phyloP scores from a whole-genome alignment of 139 green algal species.

The Coelastrella sp. region DNA sequence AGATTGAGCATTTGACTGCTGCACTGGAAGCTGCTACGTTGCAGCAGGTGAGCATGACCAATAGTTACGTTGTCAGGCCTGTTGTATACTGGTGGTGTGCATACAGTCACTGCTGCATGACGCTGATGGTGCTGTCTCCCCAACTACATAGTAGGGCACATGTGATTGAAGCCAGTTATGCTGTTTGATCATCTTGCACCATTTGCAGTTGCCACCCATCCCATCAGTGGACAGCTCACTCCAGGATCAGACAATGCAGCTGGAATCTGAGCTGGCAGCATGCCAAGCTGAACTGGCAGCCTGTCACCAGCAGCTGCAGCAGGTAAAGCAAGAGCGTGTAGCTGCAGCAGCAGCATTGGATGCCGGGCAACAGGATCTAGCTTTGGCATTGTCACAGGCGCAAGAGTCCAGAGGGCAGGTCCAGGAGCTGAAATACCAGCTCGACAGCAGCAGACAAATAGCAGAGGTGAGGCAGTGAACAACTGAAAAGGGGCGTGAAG shows the following conservation, averaged over 20 bases:
- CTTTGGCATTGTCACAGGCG: not conserved
- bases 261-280: not conserved
- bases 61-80: not conserved
- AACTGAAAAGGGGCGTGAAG: too few relatives aligned
- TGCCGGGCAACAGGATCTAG: not conserved
- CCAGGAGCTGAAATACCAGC: constrained; percentile 26
- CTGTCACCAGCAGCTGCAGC: constrained; percentile 31
- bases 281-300: constrained; percentile 1
- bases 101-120: not conserved
- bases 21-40: not conserved
- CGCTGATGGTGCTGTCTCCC: too few relatives aligned
- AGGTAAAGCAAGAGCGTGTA: not conserved
- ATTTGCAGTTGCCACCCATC: not conserved
- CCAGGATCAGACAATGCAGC: not conserved
- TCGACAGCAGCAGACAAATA: not conserved
- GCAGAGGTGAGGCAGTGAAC: not conserved
- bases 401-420: not conserved
- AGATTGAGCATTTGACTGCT: constrained; percentile 42
- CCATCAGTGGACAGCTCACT: not conserved
- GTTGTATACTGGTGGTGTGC: too few relatives aligned
- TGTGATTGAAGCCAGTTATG: too few relatives aligned
- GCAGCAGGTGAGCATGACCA: constrained; percentile 5
- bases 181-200: too few relatives aligned
- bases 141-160: too few relatives aligned
- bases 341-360: not conserved